These are phyloP conservation scores for Talaromyces stipitatus DNA, from an alignment of 495 filamentous ascomycete genomes.

Conservation along the genomic window DNA sequence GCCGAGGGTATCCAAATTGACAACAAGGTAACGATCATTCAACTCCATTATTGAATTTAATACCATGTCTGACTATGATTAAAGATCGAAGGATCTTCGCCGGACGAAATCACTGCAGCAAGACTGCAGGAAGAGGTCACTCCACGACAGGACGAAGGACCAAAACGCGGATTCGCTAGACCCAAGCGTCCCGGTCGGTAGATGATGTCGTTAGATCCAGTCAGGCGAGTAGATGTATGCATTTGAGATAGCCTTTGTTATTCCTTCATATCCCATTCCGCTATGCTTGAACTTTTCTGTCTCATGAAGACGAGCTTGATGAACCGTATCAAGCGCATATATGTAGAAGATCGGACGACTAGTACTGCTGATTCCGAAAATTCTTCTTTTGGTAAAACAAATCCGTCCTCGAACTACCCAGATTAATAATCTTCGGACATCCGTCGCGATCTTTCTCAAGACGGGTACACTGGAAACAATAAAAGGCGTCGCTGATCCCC, in stretches of 20 bases:
- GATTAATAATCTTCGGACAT: conserved; percentile 98
- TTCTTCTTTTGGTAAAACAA: conserved; percentile 80
- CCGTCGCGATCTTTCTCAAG: conserved; percentile 96
- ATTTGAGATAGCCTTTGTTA: background rate
- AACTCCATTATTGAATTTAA: conserved; percentile 9
- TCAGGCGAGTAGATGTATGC: background rate
- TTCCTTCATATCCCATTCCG: background rate
- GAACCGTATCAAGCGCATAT: background rate
- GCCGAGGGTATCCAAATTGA: conserved; percentile 64
- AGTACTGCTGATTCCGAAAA: conserved; percentile 63
- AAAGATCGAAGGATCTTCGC: conserved; percentile 57
- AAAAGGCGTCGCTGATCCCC: conserved; percentile 98
- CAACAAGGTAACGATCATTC: conserved; percentile 55
- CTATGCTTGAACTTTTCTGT: background rate
- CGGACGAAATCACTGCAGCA: conserved; percentile 72
- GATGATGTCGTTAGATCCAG: conserved; percentile 8
- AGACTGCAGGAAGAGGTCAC: conserved; percentile 68
- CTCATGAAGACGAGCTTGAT: background rate
- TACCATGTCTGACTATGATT: conserved; percentile 6
- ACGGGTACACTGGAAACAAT: conserved; percentile 98
- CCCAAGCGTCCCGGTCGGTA: conserved; percentile 79
- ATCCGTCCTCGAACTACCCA: conserved; percentile 92
- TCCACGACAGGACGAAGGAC: conserved; percentile 53
- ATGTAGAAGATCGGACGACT: background rate
- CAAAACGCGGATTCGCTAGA: conserved; percentile 68